Evolutionary conservation across 192 early-diverging fungal genomes (phyloP), one percentile per base, ranked within the genome.

Genomic region (Coemansia sp.): DNA sequence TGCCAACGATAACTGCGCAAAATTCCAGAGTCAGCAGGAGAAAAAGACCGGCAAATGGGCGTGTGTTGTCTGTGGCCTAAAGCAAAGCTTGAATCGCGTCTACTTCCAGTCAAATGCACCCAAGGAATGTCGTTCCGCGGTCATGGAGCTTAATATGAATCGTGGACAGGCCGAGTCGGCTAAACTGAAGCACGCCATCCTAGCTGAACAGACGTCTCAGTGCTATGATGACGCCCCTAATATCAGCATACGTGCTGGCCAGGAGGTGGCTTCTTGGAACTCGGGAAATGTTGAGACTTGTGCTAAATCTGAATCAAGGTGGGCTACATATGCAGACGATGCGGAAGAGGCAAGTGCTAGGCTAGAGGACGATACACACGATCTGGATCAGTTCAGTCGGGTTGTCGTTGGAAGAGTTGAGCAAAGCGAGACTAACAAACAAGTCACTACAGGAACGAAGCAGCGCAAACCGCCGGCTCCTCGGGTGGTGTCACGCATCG

Each of bases 91-190:
- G 20, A 67, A 63, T 59, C 72, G 73, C 38, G 85, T 84, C 12
- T 78, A 80, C 44, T 78, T 79, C 34, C 63, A 80, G 49, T 85
- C 83, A 3, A 66, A 66, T 5, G 62, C 22, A 9, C 70, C 83
- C 66, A 85, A 75, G 54, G 78, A 85, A 29, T 85, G 83, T 59
- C 71, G 83, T 2, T 27, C 51, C 0, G 67, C 38, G 10, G 83
- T 85, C 41, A 80, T 80, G 83, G 68, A 80, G 18, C 44, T 80
- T n/a, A 85, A 85, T 42, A 85, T 85, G 83, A 72, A 69, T 18
- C 46, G 69, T 4, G 82, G 82, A 3, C 63, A 65, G 15, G 71
- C 66, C 12, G 52, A 67, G 29, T 49, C 54, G 3, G 51, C 47
- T 5, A 68, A 65, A 12, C 20, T 49, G 15, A 63, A 15, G 4